Conservation (phyloP, 805 yeast species). For the Jamesozyma rosinii region DNA sequence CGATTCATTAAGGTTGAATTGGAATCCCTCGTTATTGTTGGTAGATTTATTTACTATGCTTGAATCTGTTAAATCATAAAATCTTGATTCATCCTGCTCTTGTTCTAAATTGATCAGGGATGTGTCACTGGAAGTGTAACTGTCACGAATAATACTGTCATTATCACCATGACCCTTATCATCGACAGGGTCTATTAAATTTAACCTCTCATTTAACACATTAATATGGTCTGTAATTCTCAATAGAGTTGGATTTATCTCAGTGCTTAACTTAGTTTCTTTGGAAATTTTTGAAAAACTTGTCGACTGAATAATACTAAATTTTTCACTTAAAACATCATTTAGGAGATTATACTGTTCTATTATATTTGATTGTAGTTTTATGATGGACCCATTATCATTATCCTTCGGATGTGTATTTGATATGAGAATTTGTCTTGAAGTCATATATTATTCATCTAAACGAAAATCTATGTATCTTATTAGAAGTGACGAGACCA, state of each 20-base stretch:
- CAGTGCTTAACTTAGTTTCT: slow-evolving; percentile 13
- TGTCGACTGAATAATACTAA: slow-evolving; percentile 34
- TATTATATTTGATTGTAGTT: slow-evolving; percentile 4
- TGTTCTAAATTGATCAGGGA: neutral
- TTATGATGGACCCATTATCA: neutral
- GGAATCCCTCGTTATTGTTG: slow-evolving; percentile 11
- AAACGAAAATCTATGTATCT: neutral
- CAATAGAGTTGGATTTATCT: slow-evolving; percentile 15
- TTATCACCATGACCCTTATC: neutral
- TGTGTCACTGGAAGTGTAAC: neutral
- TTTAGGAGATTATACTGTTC: slow-evolving; percentile 1
- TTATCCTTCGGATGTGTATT: neutral
- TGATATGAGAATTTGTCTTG: neutral
- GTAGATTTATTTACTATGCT: neutral
- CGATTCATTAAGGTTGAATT: slow-evolving; percentile 4
- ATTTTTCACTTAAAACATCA: slow-evolving; percentile 22
- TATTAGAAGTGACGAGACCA: neutral
- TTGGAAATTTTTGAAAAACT: slow-evolving; percentile 37
- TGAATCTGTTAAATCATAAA: neutral
- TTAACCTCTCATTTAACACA: neutral
- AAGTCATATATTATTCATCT: neutral
- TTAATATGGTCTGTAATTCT: slow-evolving; percentile 6
- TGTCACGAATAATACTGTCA: neutral
- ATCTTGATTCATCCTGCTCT: slow-evolving; percentile 4
- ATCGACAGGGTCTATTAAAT: neutral